Percentiles rank a stretch among this genome's conserved stretches.
phyloP scores from a whole-genome alignment of 106 monocot species.

The Dendrobium nobile region DNA sequence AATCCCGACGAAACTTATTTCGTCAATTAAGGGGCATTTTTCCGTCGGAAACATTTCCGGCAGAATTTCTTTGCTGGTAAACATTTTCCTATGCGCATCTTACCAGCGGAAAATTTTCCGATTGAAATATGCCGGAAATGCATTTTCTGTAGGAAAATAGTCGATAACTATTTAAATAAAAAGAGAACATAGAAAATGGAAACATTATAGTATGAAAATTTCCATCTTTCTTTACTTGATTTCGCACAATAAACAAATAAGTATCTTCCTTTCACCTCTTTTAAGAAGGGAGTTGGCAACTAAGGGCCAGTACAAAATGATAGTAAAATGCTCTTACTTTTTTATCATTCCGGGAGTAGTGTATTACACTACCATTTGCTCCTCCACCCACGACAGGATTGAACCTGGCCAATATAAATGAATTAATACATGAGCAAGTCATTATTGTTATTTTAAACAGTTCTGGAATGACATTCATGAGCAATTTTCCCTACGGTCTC shows the following conservation, averaged over 20 bases:
- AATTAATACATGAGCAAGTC: background rate
- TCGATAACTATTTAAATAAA: too few relatives aligned
- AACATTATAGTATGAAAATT: background rate
- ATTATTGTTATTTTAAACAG: background rate
- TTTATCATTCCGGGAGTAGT: slow-evolving; percentile 94
- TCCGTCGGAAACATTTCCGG: too few relatives aligned
- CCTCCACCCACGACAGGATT: slow-evolving; percentile 96
- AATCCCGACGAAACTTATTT: too few relatives aligned
- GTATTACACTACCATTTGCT: slow-evolving; percentile 84
- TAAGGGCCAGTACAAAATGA: background rate
- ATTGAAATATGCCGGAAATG: too few relatives aligned
- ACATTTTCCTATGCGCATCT: too few relatives aligned
- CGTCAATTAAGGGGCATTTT: too few relatives aligned
- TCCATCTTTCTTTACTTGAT: background rate
- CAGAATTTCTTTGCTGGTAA: too few relatives aligned
- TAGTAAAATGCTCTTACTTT: slow-evolving; percentile 34
- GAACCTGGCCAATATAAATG: slow-evolving; percentile 43
- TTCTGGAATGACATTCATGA: background rate
- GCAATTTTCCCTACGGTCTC: background rate
- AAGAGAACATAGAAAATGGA: background rate
- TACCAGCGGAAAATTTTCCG: too few relatives aligned
- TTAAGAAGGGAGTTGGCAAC: background rate
- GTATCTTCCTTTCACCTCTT: background rate
- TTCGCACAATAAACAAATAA: background rate
- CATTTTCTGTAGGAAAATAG: too few relatives aligned